Conservation (phyloP, 2,329 filamentous ascomycete genomes). For the Aspergillus ochraceus region DNA sequence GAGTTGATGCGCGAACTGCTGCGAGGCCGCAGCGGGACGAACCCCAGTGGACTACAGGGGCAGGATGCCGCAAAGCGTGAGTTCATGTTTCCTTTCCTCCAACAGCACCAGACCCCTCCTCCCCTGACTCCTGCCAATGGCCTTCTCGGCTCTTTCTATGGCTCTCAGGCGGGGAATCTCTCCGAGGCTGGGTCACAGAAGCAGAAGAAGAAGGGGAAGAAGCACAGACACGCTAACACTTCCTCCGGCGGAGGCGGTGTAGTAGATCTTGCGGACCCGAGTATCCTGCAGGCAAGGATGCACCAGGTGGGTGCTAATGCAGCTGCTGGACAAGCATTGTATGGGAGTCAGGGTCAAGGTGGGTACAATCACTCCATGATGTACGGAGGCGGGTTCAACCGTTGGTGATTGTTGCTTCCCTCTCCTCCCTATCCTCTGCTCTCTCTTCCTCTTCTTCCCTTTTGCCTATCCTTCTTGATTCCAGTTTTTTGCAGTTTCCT, state of each 20-base stretch:
- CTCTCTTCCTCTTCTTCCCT: conserved; percentile 20
- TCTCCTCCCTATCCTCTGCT: conserved; percentile 22
- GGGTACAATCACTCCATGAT: conserved; percentile 85
- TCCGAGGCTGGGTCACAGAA: conserved; percentile 86
- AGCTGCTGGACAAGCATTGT: conserved; percentile 78
- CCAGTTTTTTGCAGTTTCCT: conserved; percentile 12
- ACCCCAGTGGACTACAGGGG: conserved; percentile 66
- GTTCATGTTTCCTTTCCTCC: conserved; percentile 92
- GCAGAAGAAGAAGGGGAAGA: conserved; percentile 99
- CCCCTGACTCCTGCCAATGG: conserved; percentile 89
- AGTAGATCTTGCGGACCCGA: conserved; percentile 99
- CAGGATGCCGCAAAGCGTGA: conserved; percentile 96
- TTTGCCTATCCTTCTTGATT: conserved; percentile 9
- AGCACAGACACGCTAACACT: conserved; percentile 99
- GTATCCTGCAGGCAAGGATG: conserved; percentile 97
- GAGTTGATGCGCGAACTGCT: conserved; percentile 82
- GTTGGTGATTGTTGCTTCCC: conserved; percentile 59
- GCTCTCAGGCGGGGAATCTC: conserved; percentile 78
- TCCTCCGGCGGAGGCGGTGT: conserved; percentile 99
- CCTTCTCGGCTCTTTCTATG: conserved; percentile 90
- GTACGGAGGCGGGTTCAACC: conserved; percentile 68
- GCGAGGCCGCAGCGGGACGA: conserved; percentile 62
- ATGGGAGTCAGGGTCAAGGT: conserved; percentile 85
- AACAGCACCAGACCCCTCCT: conserved; percentile 83
- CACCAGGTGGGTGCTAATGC: conserved; percentile 80